Evolutionary conservation across 139 green algal genomes (phyloP).

Genomic region (Micromonas pusilla): DNA sequence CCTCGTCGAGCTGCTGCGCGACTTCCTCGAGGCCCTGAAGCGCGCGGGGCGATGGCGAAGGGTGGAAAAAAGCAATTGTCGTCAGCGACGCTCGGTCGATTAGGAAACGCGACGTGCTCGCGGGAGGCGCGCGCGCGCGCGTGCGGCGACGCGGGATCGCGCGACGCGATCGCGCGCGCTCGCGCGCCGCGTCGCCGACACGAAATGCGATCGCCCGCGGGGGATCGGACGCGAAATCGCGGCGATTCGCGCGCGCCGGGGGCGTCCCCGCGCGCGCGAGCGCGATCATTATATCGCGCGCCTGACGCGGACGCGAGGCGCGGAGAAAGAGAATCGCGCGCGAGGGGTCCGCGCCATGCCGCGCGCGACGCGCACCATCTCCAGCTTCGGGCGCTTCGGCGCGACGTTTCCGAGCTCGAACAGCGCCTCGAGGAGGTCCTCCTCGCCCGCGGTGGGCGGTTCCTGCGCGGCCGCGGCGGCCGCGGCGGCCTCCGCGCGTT

Average conservation of each 20-base stretch:
- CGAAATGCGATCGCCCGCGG: background rate
- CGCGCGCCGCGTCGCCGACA: no score
- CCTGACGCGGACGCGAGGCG: no score
- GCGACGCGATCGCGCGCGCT: background rate
- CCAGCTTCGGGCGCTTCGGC: background rate
- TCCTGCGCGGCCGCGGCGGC: background rate
- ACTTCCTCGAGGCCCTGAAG: slow-evolving; percentile 13
- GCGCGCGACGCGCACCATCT: no score
- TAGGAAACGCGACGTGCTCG: no score
- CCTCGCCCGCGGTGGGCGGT: background rate
- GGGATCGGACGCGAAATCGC: background rate
- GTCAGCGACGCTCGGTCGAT: no score
- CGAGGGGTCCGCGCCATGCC: no score
- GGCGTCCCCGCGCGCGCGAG: no score
- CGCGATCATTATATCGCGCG: no score
- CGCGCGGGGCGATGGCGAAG: background rate
- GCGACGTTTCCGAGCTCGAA: background rate
- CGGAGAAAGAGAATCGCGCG: no score
- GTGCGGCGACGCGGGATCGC: background rate
- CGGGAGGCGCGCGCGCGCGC: no score
- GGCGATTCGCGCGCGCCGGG: no score
- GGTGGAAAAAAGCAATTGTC: no score
- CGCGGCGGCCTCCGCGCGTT: background rate
- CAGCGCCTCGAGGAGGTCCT: slow-evolving; percentile 20
- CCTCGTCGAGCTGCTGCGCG: slow-evolving; percentile 14